These are phyloP conservation scores for Jaminaea rosea DNA, from an alignment of 1,284 basidiomycete species.

Conservation along the genomic window DNA sequence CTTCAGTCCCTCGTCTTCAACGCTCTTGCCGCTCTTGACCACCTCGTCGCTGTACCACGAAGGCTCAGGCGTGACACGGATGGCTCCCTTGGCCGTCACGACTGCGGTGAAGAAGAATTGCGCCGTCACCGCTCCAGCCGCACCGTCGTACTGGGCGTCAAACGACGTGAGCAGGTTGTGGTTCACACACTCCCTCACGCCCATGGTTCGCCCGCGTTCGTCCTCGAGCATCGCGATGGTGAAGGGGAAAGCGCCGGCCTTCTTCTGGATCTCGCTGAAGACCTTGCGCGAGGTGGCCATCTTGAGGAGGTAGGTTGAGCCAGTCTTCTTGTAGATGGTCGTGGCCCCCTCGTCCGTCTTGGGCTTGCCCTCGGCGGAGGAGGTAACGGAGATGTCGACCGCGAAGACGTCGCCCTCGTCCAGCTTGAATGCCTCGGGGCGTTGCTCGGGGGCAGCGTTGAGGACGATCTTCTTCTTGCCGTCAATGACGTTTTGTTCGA, in stretches of 20 bases:
- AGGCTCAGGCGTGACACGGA: slow-evolving; percentile 74
- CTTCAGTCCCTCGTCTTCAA: slow-evolving; percentile 24
- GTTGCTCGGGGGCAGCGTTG: slow-evolving; percentile 20
- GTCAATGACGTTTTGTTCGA: slow-evolving; percentile 85
- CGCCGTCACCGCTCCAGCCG: slow-evolving; percentile 51
- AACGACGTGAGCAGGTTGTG: slow-evolving; percentile 83
- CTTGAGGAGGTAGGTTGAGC: slow-evolving; percentile 83
- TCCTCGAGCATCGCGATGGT: slow-evolving; percentile 88
- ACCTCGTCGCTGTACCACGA: slow-evolving; percentile 88
- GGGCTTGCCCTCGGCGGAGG: slow-evolving; percentile 50
- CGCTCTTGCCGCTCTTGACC: slow-evolving; percentile 62
- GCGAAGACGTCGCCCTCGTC: slow-evolving; percentile 91
- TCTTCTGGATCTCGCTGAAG: slow-evolving; percentile 94
- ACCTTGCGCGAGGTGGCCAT: slow-evolving; percentile 91
- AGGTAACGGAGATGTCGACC: slow-evolving; percentile 72
- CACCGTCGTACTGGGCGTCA: slow-evolving; percentile 55
- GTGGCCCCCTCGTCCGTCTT: slow-evolving; percentile 79
- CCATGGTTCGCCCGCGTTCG: slow-evolving; percentile 87
- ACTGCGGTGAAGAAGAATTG: slow-evolving; percentile 94
- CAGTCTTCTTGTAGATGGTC: slow-evolving; percentile 75
- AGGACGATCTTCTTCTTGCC: slow-evolving; percentile 77
- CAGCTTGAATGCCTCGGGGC: slow-evolving; percentile 39
- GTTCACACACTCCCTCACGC: slow-evolving; percentile 88
- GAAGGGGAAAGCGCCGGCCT: slow-evolving; percentile 95
- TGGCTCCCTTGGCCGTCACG: slow-evolving; percentile 65